Conservation (phyloP, 495 filamentous ascomycete species). For the Massariosphaeria phaeospora region DNA sequence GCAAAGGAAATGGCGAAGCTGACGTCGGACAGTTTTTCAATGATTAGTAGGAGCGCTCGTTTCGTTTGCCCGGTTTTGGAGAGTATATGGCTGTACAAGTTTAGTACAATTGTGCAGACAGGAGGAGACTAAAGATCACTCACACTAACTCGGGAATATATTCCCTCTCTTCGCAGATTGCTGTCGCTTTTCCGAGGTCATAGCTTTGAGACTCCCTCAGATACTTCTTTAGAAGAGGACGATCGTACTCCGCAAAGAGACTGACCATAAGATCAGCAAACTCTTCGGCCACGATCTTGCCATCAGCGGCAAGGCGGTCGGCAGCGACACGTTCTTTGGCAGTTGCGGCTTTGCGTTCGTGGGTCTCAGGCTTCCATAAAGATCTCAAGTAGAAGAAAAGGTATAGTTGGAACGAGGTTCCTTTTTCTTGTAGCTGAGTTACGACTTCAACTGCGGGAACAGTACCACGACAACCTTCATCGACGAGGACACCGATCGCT, state of each 20-base stretch:
- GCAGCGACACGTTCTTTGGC: conserved; percentile 35
- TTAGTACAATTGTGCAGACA: background rate
- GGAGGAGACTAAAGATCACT: conserved; percentile 1
- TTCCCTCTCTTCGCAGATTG: conserved; percentile 68
- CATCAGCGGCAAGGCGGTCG: conserved; percentile 47
- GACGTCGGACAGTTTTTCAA: conserved; percentile 80
- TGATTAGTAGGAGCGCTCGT: conserved; percentile 81
- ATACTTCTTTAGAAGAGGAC: conserved; percentile 74
- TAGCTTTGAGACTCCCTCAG: conserved; percentile 80
- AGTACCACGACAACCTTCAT: conserved; percentile 82
- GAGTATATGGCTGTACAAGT: conserved; percentile 58
- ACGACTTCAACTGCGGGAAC: conserved; percentile 75
- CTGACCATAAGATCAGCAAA: conserved; percentile 80
- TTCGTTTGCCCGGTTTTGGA: conserved; percentile 93
- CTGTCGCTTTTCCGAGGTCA: conserved; percentile 71
- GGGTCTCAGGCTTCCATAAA: conserved; percentile 71
- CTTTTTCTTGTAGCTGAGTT: conserved; percentile 55
- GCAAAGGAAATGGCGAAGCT: conserved; percentile 88
- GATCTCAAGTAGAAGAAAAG: conserved; percentile 87
- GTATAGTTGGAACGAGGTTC: conserved; percentile 52
- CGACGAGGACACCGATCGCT: conserved; percentile 78
- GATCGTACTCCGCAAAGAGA: conserved; percentile 80
- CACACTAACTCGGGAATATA: conserved; percentile 82
- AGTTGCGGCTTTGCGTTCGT: conserved; percentile 40
- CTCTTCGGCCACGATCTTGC: conserved; percentile 71